These are phyloP conservation scores for Pyrenophora seminiperda DNA, from an alignment of 2,329 filamentous ascomycete genomes.

Conservation along the genomic window DNA sequence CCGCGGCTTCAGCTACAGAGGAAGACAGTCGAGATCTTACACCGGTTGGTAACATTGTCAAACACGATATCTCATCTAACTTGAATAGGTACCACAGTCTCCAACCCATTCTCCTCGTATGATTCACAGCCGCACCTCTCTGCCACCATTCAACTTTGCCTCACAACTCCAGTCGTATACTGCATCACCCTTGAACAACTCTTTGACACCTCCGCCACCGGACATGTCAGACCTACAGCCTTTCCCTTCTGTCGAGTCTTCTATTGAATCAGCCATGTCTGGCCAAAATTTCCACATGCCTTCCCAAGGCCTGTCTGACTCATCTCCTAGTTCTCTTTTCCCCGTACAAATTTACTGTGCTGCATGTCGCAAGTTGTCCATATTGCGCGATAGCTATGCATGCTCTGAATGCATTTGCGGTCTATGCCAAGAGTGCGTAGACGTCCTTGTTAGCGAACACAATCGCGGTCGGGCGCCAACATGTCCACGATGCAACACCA, in stretches of 20 bases:
- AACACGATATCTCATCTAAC: slow-evolving; percentile 23
- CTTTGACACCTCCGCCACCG: slow-evolving; percentile 76
- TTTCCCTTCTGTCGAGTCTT: slow-evolving; percentile 88
- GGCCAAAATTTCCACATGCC: slow-evolving; percentile 68
- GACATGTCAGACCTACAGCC: slow-evolving; percentile 62
- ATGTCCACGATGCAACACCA: slow-evolving; percentile 78
- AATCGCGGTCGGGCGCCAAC: slow-evolving; percentile 68
- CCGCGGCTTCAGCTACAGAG: slow-evolving; percentile 89
- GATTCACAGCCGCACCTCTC: slow-evolving; percentile 59
- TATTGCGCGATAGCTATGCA: slow-evolving; percentile 83
- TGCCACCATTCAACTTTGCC: slow-evolving; percentile 60
- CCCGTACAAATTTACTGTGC: slow-evolving; percentile 89
- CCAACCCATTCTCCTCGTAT: slow-evolving; percentile 59
- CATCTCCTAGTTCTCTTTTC: slow-evolving; percentile 60
- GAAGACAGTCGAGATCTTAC: slow-evolving; percentile 88
- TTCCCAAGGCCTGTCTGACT: slow-evolving; percentile 58
- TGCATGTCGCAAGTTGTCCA: slow-evolving; percentile 77
- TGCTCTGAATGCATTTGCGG: slow-evolving; percentile 97
- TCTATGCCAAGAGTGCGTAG: slow-evolving; percentile 85
- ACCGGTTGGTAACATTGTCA: slow-evolving; percentile 65
- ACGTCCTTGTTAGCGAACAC: slow-evolving; percentile 76
- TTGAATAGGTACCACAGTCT: slow-evolving; percentile 53
- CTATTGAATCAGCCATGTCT: slow-evolving; percentile 71
- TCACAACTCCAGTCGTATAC: slow-evolving; percentile 71
- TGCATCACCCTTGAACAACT: slow-evolving; percentile 87